Percentiles rank a stretch among this genome's conserved stretches.
phyloP scores from a whole-genome alignment of 257 asterid genomes.

The Solanum ossicruentum region DNA sequence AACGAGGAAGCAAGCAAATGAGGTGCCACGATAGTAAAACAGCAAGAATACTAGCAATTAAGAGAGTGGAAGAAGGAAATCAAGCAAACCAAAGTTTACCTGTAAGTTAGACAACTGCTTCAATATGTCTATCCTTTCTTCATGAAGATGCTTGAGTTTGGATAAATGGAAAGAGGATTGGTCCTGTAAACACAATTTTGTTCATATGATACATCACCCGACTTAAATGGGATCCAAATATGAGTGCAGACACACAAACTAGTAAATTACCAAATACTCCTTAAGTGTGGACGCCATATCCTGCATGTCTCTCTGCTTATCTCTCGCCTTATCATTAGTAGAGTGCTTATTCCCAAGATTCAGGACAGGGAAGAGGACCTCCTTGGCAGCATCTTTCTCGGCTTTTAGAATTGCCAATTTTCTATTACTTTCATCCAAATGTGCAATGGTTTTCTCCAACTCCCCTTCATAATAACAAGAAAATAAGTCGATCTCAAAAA shows the following conservation, averaged over 20 bases:
- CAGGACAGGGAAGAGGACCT: constrained; percentile 32
- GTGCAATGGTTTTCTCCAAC: constrained; percentile 43
- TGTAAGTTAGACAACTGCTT: constrained; percentile 61
- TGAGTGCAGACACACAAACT: constrained; percentile 3
- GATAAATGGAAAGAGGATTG: constrained; percentile 48
- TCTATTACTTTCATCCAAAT: constrained; percentile 71
- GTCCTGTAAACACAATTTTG: constrained; percentile 28
- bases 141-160: constrained; percentile 74
- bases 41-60: neutral
- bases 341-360: constrained; percentile 44
- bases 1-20: neutral
- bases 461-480: constrained; percentile 49
- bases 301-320: constrained; percentile 63
- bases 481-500: neutral
- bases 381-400: constrained; percentile 57
- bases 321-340: constrained; percentile 43
- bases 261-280: constrained; percentile 55
- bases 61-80: neutral
- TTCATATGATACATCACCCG: neutral
- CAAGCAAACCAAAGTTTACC: constrained; percentile 32
- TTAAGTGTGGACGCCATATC: constrained; percentile 66
- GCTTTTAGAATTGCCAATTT: constrained; percentile 59
- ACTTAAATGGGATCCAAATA: constrained; percentile 2
- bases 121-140: constrained; percentile 66
- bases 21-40: neutral